Conservation (phyloP, 2,329 filamentous ascomycete genomes). For the Colletotrichum sp. region DNA sequence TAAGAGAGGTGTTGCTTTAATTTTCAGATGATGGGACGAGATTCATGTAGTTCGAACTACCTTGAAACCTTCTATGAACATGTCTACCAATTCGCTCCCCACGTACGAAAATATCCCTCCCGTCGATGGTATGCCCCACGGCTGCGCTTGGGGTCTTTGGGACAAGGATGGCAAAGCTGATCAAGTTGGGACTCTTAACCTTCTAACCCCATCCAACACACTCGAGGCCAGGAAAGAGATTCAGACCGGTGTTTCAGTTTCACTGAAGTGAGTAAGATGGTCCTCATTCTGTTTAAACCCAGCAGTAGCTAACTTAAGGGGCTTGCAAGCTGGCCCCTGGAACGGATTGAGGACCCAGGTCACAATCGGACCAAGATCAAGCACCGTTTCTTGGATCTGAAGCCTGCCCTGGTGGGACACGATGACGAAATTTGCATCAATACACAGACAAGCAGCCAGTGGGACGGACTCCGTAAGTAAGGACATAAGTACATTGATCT, state of each 20-base stretch:
- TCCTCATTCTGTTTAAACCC: not conserved
- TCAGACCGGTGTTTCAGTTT: not conserved
- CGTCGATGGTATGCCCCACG: not conserved
- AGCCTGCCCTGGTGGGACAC: not conserved
- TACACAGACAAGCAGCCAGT: not conserved
- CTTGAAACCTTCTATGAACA: not conserved
- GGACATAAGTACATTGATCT: rapidly evolving
- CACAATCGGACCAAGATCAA: not conserved
- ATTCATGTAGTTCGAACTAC: not conserved
- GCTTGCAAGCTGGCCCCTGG: not conserved
- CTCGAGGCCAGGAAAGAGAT: not conserved
- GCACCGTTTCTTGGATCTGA: not conserved
- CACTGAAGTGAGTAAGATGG: not conserved
- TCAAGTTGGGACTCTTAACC: not conserved
- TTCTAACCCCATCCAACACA: not conserved
- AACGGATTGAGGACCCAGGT: not conserved
- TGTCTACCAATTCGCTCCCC: not conserved
- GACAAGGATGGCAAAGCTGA: not conserved
- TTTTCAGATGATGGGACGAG: not conserved
- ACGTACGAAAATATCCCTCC: not conserved
- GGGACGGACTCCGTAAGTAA: not conserved
- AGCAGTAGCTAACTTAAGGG: not conserved
- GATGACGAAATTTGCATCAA: not conserved
- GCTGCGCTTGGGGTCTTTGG: not conserved
- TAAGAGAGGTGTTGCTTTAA: not conserved